Conservation (phyloP, 768 basidiomycete species). For the Hirschioporus abietinus region DNA sequence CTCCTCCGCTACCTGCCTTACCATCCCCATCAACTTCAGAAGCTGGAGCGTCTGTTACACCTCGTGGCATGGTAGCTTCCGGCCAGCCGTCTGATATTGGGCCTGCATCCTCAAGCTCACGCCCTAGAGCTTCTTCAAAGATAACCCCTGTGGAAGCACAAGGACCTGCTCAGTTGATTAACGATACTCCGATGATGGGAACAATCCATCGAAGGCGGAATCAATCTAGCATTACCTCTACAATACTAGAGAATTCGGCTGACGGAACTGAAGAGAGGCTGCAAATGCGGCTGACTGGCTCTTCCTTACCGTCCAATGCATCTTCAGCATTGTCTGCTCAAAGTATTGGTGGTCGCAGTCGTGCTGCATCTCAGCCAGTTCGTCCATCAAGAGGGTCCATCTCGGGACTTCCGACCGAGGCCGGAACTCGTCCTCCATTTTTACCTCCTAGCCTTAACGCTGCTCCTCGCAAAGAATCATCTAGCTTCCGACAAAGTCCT, state of each 20-base stretch:
- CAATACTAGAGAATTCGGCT: constrained; percentile 2
- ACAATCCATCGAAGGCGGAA: constrained; percentile 64
- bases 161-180: constrained; percentile 38
- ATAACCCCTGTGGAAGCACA: constrained; percentile 28
- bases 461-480: constrained; percentile 51
- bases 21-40: constrained; percentile 40
- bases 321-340: constrained; percentile 27
- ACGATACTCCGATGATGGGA: constrained; percentile 52
- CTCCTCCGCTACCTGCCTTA: constrained; percentile 64
- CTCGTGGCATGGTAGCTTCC: constrained; percentile 27
- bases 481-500: constrained; percentile 50
- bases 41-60: constrained; percentile 18
- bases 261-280: constrained; percentile 3
- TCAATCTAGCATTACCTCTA: constrained; percentile 33
- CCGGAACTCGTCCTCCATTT: not conserved
- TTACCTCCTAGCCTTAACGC: constrained; percentile 8
- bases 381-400: constrained; percentile 31
- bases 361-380: constrained; percentile 76
- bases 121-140: constrained; percentile 55
- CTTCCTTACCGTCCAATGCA: constrained; percentile 33
- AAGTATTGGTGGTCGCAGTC: constrained; percentile 38
- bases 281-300: constrained; percentile 21
- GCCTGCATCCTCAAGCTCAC: constrained; percentile 40
- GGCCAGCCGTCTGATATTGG: constrained; percentile 21
- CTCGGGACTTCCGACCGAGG: not conserved